Evolutionary conservation across 164 flowering plant species (phyloP).

Genomic region (Houttuynia cordata): DNA sequence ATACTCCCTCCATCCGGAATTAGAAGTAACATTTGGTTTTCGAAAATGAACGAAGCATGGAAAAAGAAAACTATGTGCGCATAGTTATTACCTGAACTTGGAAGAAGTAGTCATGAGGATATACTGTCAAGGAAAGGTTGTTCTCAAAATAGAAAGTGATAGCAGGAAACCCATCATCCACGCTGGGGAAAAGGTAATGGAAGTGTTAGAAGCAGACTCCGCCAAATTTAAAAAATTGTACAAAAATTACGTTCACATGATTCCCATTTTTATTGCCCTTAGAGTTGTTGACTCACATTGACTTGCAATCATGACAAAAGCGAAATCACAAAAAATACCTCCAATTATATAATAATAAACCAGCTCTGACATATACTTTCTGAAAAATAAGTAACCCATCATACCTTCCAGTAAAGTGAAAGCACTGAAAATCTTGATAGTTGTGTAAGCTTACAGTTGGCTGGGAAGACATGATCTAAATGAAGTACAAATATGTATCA

Average conservation of each 20-base stretch:
- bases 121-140: conserved; percentile 41
- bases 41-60: no score
- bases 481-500: background rate
- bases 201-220: background rate
- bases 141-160: conserved; percentile 49
- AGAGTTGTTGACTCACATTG: background rate
- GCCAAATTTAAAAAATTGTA: background rate
- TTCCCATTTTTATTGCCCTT: no score
- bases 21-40: no score
- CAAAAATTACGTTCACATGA: no score
- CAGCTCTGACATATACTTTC: background rate
- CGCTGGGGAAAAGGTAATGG: conserved; percentile 28
- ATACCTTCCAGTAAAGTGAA: conserved; percentile 10
- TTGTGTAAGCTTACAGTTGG: background rate
- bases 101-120: conserved; percentile 75
- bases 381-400: background rate
- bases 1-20: no score
- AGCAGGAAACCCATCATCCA: conserved; percentile 70
- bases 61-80: background rate
- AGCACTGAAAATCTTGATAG: conserved; percentile 5
- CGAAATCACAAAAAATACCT: background rate
- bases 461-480: conserved; percentile 9
- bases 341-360: background rate
- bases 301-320: background rate
- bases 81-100: conserved; percentile 34